Evolutionary conservation across 768 basidiomycete genomes (phyloP).

Genomic region (Pleurotus ostreatus): DNA sequence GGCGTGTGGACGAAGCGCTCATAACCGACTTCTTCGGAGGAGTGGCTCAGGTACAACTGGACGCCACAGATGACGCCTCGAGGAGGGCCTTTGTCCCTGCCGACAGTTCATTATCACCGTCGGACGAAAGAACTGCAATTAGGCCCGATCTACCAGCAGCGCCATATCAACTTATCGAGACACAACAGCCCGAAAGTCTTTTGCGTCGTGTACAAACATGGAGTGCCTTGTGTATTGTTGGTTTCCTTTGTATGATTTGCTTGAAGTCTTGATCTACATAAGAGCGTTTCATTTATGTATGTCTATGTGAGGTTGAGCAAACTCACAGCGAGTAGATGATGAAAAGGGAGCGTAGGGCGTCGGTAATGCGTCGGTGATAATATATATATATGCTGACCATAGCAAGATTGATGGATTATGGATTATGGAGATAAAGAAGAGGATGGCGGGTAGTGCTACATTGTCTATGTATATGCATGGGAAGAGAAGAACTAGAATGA

Average conservation of each 20-base stretch:
- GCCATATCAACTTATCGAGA: not conserved
- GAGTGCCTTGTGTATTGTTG: not conserved
- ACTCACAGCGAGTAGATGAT: too few relatives aligned
- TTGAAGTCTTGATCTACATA: not conserved
- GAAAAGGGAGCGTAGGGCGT: too few relatives aligned
- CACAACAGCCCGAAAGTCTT: not conserved
- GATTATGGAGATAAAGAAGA: too few relatives aligned
- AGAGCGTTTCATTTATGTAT: too few relatives aligned
- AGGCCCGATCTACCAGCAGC: not conserved
- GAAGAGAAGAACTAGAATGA: too few relatives aligned
- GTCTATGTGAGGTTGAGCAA: too few relatives aligned
- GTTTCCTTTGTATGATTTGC: not conserved
- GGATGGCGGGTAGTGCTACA: too few relatives aligned
- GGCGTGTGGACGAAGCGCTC: conserved; percentile 54
- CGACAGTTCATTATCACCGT: not conserved
- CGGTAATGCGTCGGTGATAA: too few relatives aligned
- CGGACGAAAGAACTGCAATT: not conserved
- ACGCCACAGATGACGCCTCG: not conserved
- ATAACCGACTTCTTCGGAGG: conserved; percentile 90
- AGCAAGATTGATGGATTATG: too few relatives aligned
- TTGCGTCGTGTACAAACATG: not conserved
- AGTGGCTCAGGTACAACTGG: conserved; percentile 77
- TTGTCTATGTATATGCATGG: too few relatives aligned
- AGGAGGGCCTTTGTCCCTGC: not conserved
- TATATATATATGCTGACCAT: too few relatives aligned